Base-by-base conservation (phyloP, 306 rosid genomes). In the Chamaecrista fasciculata region DNA sequence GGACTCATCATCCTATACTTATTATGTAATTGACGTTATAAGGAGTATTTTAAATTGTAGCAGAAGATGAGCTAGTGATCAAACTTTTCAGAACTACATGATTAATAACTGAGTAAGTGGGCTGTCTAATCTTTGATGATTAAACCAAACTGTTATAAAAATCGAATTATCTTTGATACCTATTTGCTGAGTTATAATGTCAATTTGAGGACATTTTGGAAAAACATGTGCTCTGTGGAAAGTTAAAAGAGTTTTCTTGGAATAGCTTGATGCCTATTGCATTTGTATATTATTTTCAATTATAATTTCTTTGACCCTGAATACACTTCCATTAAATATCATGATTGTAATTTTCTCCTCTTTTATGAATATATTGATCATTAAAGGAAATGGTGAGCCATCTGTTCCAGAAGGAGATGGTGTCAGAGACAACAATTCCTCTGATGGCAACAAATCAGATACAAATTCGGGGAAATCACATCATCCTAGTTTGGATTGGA, bases 381-480 rank as follows among this genome's bases (percentile, higher is more conserved):
- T 79, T 80, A 43, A 78, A 94, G 99, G 85, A 75, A 86, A 85
- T 74, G 96, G 81, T 55, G 97, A 91, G 72, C 84, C 26, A n/a
- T 82, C 86, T 73, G 33, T 72, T 75, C 92, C 96, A 49, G 95
- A 86, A 76, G 96, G 89, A 77, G 97, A 93, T 75, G 90, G 80
- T 50, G 70, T 68, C 62, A 70, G 74, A 83, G 84, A 76, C 49
- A 85, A 80, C 60, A 70, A 72, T 71, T 79, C 85, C 62, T 83
- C 93, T 66, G 90, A 87, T 58, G 80, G 73, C 59, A 78, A 72
- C 66, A 82, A 79, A 70, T 71, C 83, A 52, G 81, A 87, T 28
- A 37, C 56, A 49, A 80, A 82, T 58, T 61, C 91, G 50, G 83
- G 84, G 67, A 78, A 82, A 77, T 75, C 79, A n/a, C 85, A 66